A percentile compares a stretch with the other conserved stretches of the same genome.
These are phyloP conservation scores for Plasmodium berghei DNA, from an alignment of 169 alveolate genomes.

Conservation along the genomic window DNA sequence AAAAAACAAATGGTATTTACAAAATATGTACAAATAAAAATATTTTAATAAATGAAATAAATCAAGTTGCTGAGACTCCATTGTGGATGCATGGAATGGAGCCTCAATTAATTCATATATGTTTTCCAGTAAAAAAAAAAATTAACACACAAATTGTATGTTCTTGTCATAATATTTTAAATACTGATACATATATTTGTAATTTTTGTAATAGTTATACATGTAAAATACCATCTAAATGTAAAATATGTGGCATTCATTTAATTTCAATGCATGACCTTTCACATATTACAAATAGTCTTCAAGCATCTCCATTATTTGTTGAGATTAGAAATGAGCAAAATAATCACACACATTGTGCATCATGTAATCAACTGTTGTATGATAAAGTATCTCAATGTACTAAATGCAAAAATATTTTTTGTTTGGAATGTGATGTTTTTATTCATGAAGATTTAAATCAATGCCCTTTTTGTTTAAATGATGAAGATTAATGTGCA, in stretches of 20 bases:
- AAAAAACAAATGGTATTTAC: conserved; percentile 64
- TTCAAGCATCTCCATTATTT: conserved; percentile 62
- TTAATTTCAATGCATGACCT: conserved; percentile 61
- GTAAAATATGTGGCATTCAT: conserved; percentile 79
- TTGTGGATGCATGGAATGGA: conserved; percentile 85
- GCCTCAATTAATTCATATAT: conserved; percentile 83
- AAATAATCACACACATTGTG: conserved; percentile 27
- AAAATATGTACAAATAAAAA: conserved; percentile 56
- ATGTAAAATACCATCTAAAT: conserved; percentile 84
- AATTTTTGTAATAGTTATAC: conserved; percentile 84
- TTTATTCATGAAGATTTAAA: conserved; percentile 84
- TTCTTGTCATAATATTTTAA: conserved; percentile 79
- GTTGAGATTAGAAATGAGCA: conserved; percentile 68
- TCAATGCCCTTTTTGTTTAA: conserved; percentile 84
- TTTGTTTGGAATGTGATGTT: conserved; percentile 78
- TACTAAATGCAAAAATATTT: conserved; percentile 76
- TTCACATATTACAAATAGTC: conserved; percentile 43
- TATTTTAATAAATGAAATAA: conserved; percentile 41
- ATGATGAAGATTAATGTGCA: conserved; percentile 4
- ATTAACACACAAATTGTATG: conserved; percentile 84
- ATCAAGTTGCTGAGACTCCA: conserved; percentile 53
- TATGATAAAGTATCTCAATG: conserved; percentile 77
- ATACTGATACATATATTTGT: conserved; percentile 82
- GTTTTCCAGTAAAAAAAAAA: conserved; percentile 83
- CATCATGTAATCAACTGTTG: conserved; percentile 75